phyloP scores from a whole-genome alignment of 192 early-diverging fungal species.

The Neocallimastix lanati region DNA sequence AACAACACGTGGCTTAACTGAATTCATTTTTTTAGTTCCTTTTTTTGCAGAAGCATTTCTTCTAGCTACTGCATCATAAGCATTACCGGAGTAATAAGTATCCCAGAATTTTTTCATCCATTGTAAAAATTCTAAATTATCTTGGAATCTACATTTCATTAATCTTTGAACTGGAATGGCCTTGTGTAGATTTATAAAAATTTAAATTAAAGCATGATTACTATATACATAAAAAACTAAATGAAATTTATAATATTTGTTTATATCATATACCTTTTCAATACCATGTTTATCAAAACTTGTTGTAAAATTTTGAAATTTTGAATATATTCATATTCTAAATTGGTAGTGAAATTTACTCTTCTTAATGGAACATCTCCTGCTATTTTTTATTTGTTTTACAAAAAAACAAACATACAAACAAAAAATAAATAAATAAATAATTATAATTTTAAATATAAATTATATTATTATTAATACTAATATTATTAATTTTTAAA shows the following conservation, averaged over 20 bases:
- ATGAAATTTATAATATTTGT: too few relatives aligned
- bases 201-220: too few relatives aligned
- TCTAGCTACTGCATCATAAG: constrained; percentile 64
- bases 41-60: constrained; percentile 23
- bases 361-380: constrained; percentile 58
- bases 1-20: background rate
- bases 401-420: too few relatives aligned
- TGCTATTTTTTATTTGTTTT: too few relatives aligned
- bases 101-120: constrained; percentile 91
- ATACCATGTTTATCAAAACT: constrained; percentile 77
- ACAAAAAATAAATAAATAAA: too few relatives aligned
- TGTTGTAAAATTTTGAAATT: constrained; percentile 92
- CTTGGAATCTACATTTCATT: too few relatives aligned
- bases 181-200: too few relatives aligned
- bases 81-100: constrained; percentile 58
- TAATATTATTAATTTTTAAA: background rate
- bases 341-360: constrained; percentile 87
- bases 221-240: too few relatives aligned
- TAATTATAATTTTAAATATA: background rate
- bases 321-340: constrained; percentile 86
- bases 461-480: constrained; percentile 11
- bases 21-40: constrained; percentile 17
- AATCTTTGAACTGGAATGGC: constrained; percentile 72
- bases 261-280: constrained; percentile 70
- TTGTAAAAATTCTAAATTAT: too few relatives aligned